Evolutionary conservation across 345 rosid genomes (phyloP).

Genomic region (Linum trigynum): DNA sequence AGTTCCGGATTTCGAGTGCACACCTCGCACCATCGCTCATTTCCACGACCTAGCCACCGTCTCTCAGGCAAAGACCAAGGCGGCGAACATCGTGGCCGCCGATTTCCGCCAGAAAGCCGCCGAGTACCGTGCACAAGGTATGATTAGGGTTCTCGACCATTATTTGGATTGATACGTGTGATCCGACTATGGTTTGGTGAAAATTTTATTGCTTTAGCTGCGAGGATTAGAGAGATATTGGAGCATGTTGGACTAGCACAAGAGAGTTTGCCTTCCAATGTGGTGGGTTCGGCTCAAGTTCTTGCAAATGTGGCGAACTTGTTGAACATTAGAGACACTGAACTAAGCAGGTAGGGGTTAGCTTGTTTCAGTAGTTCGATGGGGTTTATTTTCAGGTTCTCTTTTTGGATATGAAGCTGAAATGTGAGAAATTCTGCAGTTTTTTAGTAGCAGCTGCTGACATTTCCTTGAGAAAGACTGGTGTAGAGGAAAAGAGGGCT

Average conservation of each 20-base stretch:
- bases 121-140: conserved; percentile 84
- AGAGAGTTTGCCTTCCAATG: conserved; percentile 75
- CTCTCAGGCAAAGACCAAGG: conserved; percentile 75
- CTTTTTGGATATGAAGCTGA: conserved; percentile 1
- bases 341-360: conserved; percentile 59
- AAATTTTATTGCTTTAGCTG: conserved; percentile 45
- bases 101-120: conserved; percentile 83
- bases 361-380: background rate
- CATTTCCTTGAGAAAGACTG: conserved; percentile 72
- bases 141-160: background rate
- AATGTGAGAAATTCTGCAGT: conserved; percentile 27
- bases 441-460: conserved; percentile 93
- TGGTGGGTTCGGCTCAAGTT: conserved; percentile 77
- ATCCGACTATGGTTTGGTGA: background rate
- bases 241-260: conserved; percentile 73
- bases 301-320: conserved; percentile 86
- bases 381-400: background rate
- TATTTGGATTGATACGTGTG: background rate
- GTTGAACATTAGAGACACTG: conserved; percentile 85
- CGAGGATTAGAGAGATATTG: conserved; percentile 72
- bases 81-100: conserved; percentile 73
- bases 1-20: conserved; percentile 73
- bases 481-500: conserved; percentile 85
- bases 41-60: conserved; percentile 61
- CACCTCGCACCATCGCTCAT: conserved; percentile 66